Conservation (phyloP, 305 asterid species). For the Solanum hybrid region DNA sequence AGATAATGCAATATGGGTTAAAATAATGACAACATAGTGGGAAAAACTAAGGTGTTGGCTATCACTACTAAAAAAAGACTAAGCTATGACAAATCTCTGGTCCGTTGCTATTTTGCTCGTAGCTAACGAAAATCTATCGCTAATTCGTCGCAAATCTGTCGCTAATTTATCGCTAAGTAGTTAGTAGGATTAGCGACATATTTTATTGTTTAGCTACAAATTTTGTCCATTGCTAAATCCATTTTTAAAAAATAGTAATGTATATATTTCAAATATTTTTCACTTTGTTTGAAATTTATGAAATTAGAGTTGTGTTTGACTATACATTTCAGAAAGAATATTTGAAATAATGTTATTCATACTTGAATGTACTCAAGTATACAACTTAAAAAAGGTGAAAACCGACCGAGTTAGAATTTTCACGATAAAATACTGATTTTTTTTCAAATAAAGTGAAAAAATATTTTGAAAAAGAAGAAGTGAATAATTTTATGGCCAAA, state of each 20-base stretch:
- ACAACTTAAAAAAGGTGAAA: neutral
- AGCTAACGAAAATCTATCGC: neutral
- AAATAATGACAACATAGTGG: neutral
- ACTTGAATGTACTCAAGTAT: neutral
- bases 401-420: neutral
- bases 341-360: neutral
- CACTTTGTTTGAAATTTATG: neutral
- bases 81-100: neutral
- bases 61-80: neutral
- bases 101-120: neutral
- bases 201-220: neutral
- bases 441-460: neutral
- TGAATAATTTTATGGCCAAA: neutral
- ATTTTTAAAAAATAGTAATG: too few species aligned
- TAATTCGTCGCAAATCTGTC: too few species aligned
- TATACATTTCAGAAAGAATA: neutral
- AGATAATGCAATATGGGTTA: neutral
- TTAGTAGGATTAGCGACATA: neutral
- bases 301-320: neutral
- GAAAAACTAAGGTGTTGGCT: neutral
- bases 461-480: neutral
- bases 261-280: neutral
- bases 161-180: neutral
- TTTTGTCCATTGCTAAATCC: too few species aligned
- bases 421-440: neutral